Percentiles rank a stretch among this genome's conserved stretches.
These are phyloP conservation scores for Catunica adiposa DNA, from an alignment of 2,329 filamentous ascomycete species.

Conservation along the genomic window DNA sequence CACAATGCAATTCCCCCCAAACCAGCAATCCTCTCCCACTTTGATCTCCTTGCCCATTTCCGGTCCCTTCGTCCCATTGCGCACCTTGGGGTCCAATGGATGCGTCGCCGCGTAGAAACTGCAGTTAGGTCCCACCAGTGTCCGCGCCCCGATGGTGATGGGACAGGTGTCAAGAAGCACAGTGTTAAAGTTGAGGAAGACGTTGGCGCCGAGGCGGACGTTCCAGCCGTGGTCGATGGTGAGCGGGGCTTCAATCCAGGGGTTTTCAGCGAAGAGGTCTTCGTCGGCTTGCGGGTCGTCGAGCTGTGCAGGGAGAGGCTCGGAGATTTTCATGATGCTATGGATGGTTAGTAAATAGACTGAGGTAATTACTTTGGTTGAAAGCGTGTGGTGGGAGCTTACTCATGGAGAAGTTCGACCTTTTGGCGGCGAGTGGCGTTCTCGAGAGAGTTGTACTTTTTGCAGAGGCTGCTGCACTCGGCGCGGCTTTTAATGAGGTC, in stretches of 20 bases:
- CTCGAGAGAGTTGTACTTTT: constrained; percentile 46
- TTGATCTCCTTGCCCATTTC: constrained; percentile 58
- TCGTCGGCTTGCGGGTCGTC: constrained; percentile 38
- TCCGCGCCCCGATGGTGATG: constrained; percentile 60
- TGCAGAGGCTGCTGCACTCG: constrained; percentile 45
- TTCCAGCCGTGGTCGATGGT: constrained; percentile 66
- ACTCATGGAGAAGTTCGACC: constrained; percentile 58
- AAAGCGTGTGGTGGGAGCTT: no score
- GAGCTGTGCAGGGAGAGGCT: constrained; percentile 39
- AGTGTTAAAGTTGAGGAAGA: constrained; percentile 60
- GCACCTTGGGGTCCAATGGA: constrained; percentile 55
- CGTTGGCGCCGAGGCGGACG: constrained; percentile 49
- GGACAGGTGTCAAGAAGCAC: constrained; percentile 61
- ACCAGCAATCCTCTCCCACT: constrained; percentile 69
- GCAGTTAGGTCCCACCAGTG: constrained; percentile 64
- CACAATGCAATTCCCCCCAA: constrained; percentile 55
- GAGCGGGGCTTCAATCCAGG: constrained; percentile 55
- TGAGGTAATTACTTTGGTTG: constrained; percentile 20
- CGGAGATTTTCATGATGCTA: constrained; percentile 33
- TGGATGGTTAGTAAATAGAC: background rate
- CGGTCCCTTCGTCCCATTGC: constrained; percentile 59
- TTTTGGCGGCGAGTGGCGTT: constrained; percentile 42
- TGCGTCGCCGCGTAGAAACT: constrained; percentile 61
- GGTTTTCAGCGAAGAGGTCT: constrained; percentile 41
- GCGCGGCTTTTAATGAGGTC: constrained; percentile 45